A percentile compares a stretch with the other conserved stretches of the same genome.
These are phyloP conservation scores for Boletus rubescentipes DNA, from an alignment of 768 basidiomycete species.

Conservation along the genomic window DNA sequence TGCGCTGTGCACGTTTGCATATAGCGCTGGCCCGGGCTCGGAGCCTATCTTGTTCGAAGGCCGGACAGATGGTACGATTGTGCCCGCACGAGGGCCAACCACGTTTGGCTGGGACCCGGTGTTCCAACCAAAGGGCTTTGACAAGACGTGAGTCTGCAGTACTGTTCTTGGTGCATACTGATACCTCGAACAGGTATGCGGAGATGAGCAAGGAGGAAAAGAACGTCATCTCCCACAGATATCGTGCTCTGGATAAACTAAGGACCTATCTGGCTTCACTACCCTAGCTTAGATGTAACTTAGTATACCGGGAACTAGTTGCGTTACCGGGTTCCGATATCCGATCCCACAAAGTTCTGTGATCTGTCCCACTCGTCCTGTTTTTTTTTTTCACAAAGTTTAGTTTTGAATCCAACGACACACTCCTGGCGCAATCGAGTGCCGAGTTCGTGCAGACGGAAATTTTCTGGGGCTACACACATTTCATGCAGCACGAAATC, in stretches of 20 bases:
- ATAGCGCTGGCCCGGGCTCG: constrained; percentile 76
- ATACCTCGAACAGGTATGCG: constrained; percentile 46
- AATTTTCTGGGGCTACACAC: neutral
- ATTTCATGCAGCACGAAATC: neutral
- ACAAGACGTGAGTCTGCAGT: constrained; percentile 60
- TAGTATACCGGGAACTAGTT: constrained; percentile 6
- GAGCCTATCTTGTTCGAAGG: constrained; percentile 88
- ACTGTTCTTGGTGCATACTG: neutral
- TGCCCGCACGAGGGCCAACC: constrained; percentile 73
- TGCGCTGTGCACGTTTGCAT: constrained; percentile 96
- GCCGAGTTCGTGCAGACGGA: neutral
- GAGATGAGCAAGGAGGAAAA: constrained; percentile 67
- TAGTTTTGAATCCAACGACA: neutral
- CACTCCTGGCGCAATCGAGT: neutral
- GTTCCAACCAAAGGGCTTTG: constrained; percentile 75
- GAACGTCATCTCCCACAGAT: constrained; percentile 66
- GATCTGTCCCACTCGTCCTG: neutral
- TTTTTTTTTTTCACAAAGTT: neutral
- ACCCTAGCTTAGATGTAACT: neutral
- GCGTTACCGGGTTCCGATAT: constrained; percentile 17
- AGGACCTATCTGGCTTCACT: constrained; percentile 38
- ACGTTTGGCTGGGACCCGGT: constrained; percentile 91
- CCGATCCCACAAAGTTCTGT: constrained; percentile 13
- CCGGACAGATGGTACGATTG: constrained; percentile 84
- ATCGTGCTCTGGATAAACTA: constrained; percentile 60